Evolutionary conservation across 768 basidiomycete genomes (phyloP).

Genomic region (Amyloporia xantha): DNA sequence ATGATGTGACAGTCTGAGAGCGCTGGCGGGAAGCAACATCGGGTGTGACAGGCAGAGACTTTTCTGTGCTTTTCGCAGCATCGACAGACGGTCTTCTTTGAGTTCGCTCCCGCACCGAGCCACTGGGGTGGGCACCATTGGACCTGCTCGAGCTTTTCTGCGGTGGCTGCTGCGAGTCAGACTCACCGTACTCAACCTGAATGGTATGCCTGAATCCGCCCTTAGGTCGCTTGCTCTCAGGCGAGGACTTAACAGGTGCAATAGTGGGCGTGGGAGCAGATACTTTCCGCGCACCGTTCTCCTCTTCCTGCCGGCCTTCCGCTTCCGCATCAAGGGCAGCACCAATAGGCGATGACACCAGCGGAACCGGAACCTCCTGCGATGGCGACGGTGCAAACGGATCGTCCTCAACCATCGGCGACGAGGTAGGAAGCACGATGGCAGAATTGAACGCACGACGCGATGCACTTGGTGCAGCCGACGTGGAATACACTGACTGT

Average conservation of each 20-base stretch:
- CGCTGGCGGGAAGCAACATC: slow-evolving; percentile 6
- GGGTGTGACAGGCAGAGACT: slow-evolving; percentile 27
- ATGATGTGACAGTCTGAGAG: slow-evolving; percentile 10
- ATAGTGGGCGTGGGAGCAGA: slow-evolving; percentile 1
- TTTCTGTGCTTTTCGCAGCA: slow-evolving; percentile 15
- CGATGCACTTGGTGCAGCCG: slow-evolving; percentile 27
- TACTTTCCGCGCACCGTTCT: slow-evolving; percentile 10
- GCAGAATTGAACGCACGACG: slow-evolving; percentile 37
- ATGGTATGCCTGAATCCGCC: slow-evolving; percentile 81
- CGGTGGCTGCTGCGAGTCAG: slow-evolving; percentile 23
- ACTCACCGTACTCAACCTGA: slow-evolving; percentile 90
- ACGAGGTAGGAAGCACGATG: slow-evolving; percentile 38
- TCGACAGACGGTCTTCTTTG: slow-evolving; percentile 17
- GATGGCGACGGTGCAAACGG: slow-evolving; percentile 55
- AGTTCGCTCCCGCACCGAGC: slow-evolving; percentile 7
- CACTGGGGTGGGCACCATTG: background rate
- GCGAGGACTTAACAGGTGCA: slow-evolving; percentile 31
- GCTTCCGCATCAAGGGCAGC: slow-evolving; percentile 2
- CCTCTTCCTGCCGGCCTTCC: slow-evolving; percentile 7
- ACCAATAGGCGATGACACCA: slow-evolving; percentile 23
- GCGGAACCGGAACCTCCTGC: slow-evolving; percentile 20
- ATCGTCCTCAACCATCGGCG: slow-evolving; percentile 51
- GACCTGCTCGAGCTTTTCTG: slow-evolving; percentile 6
- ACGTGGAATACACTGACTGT: slow-evolving; percentile 39
- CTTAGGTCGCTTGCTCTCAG: slow-evolving; percentile 42